Base-by-base conservation (phyloP, 2,329 filamentous ascomycete genomes). In the Fusarium sp. region DNA sequence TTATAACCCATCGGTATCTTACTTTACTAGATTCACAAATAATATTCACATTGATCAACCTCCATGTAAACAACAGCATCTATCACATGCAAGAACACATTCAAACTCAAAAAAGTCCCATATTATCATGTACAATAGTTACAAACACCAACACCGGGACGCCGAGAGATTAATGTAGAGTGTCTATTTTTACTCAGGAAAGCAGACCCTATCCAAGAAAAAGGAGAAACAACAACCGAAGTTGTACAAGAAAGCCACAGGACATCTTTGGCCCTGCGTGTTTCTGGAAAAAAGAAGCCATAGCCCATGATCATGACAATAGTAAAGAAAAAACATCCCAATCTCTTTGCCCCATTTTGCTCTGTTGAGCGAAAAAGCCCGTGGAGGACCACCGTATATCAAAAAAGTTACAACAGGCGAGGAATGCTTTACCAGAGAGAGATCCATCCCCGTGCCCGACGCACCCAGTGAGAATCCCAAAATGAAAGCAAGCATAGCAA, bases 271-370 rank as follows among this genome's bases (percentile, higher is more conserved):
- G 65, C 76, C 56, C 74, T 52, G 60, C 62, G 57, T 69, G 66
- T 71, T 75, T 73, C 64, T 61, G 59, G 59, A 61, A 75, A 75
- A 71, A 76, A 74, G 69, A 76, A 74, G 69, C 74, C 74, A 73
- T 76, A 75, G 67, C 67, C 77, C 77, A 77, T 79, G 52, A 76
- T 79, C 77, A 77, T 79, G 54, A 73, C 67, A 70, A 78, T 57
- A 74, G 6, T 29, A 50, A 50, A 29, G 25, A 20, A 54, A 54
- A 54, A 31, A 74, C 50, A 63, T 62, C 66, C 67, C 66, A 66
- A 60, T 66, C 70, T 75, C 65, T 60, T 47, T 59, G 36, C 42
- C 57, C 63, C 64, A 35, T 56, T 68, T 58, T 68, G 59, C 69
- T 64, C 27, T 61, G 50, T n/a, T 31, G 50, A 54, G 50, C 36